Conservation (phyloP, 2,329 filamentous ascomycete species). For the Sordariomycetes sp. region DNA sequence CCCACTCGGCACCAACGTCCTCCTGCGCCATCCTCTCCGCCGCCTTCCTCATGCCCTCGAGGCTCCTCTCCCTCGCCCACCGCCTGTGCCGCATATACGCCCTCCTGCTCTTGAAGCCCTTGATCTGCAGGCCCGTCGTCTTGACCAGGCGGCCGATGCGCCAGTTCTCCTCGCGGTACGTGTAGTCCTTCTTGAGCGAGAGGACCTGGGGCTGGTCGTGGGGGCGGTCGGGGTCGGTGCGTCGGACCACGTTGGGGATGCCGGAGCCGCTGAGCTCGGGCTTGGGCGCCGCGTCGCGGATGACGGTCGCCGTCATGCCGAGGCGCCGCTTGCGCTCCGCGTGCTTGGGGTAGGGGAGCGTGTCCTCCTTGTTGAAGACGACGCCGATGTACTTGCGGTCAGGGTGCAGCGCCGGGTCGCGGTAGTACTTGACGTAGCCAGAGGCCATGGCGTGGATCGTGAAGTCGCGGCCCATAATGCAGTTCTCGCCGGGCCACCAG, state of each 20-base stretch:
- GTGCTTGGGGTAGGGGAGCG: constrained; percentile 63
- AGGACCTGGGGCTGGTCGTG: constrained; percentile 30
- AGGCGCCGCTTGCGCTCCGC: constrained; percentile 63
- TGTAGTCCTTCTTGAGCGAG: constrained; percentile 37
- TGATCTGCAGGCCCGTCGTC: constrained; percentile 35
- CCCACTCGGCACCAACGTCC: constrained; percentile 12
- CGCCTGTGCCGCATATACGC: constrained; percentile 29
- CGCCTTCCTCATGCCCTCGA: constrained; percentile 26
- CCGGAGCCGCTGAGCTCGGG: constrained; percentile 33
- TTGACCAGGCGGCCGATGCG: constrained; percentile 39
- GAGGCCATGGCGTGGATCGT: constrained; percentile 78
- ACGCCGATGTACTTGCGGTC: constrained; percentile 92
- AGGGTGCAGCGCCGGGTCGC: constrained; percentile 69
- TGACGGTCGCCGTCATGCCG: constrained; percentile 49
- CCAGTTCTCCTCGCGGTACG: constrained; percentile 48
- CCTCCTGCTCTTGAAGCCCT: constrained; percentile 35
- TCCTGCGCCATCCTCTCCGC: constrained; percentile 16
- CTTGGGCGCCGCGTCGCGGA: constrained; percentile 20
- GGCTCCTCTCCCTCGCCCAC: constrained; percentile 26
- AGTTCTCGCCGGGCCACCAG: constrained; percentile 94
- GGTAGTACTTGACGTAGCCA: constrained; percentile 95
- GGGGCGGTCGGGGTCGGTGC: constrained; percentile 24
- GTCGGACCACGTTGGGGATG: constrained; percentile 32
- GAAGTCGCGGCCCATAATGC: constrained; percentile 88
- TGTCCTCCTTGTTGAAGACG: constrained; percentile 69